Base-by-base conservation (phyloP, 106 monocot genomes). In the Dioscorea dumetorum region DNA sequence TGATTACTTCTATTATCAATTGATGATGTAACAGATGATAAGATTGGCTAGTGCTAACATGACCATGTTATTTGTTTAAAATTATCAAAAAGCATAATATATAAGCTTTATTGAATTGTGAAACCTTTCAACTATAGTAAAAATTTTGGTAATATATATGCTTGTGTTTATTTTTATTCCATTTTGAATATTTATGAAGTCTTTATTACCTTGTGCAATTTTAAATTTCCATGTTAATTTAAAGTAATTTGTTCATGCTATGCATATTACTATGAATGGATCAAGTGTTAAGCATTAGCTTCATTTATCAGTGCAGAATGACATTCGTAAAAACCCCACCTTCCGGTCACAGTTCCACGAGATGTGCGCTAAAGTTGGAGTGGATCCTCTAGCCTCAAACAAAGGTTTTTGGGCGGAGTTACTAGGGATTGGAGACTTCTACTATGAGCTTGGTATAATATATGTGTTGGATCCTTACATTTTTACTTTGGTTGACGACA, bases 321-420 rank as follows among this genome's bases (percentile, higher is more conserved):
- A 97, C 57, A 97, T 97, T 17, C 81, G 88, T 51, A 97, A 97
- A 75, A 87, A 97, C 24, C 97, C 97, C 67, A 82, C 78, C 67
- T 97, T 97, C 76, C 91, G 97, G 77, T 67, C 91, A 60, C 97
- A 97, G 50, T 97, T 97, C 57, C 97, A 97, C 73, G 89, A 97
- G 74, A 97, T 97, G 97, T 97, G 97, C 77, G 91, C 97, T 28
- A 92, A 92, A 82, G 79, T 97, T 58, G 97, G 97, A 67, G 97
- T 97, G 53, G 97, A 97, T 74, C 97, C 97, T 61, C 70, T 97
- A 58, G 97, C 97, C 24, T 97, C 97, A 11, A 97, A 97, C 70
- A 92, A 92, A 71, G 97, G 97, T 67, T 92, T 92, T 79, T 97
- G 97, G 97, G 97, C 97, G 54, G 97, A 97, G 61, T 78, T 97